Evolutionary conservation across 2,329 filamentous ascomycete species (phyloP), one percentile per base, ranked within the genome.

Genomic region (Fusarium sp.): DNA sequence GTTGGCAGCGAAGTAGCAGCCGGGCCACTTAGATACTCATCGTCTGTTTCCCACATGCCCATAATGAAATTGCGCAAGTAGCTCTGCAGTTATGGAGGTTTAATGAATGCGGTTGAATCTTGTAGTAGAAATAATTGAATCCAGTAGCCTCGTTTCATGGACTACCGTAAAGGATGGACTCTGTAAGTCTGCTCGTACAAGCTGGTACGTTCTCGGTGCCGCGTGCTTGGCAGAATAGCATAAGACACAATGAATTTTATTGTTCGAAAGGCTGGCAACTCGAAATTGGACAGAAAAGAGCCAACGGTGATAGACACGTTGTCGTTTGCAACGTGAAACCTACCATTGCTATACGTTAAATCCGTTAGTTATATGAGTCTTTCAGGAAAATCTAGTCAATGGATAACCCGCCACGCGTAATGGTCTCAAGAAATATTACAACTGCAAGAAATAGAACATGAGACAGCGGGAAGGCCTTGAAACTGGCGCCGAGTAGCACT

Each of bases 1-100:
- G 91, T 90, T 30, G 93, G 90, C 60, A 94, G 82, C 46, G 87
- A 82, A 71, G 87, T 83, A 67, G 83, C 82, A 68, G 85, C 84
- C 65, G 85, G 75, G 32, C 76, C 84, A 64, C 82, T 82, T 68
- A 83, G 81, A 68, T 84, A 84, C 76, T 90, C 87, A 73, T 90
- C 86, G 63, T 90, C 88, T 8, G 86, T 90, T 75, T 89, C 85
- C 87, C 87, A 88, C 46, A 79, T 80, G 62, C 81, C 80, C 86
- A 89, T 89, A 45, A 67, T 79, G 71, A 64, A 46, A n/a, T 25
- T 39, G 19, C 17, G 45, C 23, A 27, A 20, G 44, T 44, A 48
- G 47, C 20, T 30, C 25, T 47, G 25, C 46, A 54, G 43, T 27
- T 40, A 17, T 30, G 22, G 50, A 43, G 30, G 10, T 23, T 37